Evolutionary conservation across 108 stramenopile genomes (phyloP).

Genomic region (Pseudonitzschia delicatissima): DNA sequence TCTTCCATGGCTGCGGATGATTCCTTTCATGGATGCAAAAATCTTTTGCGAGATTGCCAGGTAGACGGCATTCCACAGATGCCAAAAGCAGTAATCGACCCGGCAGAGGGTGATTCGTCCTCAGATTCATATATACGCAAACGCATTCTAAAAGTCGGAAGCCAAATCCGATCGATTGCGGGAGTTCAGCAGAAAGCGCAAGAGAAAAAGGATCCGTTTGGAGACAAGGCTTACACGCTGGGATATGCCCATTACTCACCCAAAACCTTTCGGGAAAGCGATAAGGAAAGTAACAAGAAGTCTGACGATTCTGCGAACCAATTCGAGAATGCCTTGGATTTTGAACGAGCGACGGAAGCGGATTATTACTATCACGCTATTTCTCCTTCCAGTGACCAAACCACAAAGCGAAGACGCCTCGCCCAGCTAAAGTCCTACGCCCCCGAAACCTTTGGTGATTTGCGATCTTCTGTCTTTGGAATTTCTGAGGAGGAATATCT

Average conservation of each 20-base stretch:
- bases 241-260: constrained; percentile 10
- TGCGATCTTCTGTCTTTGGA: constrained; percentile 62
- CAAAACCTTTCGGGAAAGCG: neutral
- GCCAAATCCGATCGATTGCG: too few species aligned
- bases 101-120: too few species aligned
- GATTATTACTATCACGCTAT: constrained; percentile 8
- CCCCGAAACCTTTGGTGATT: constrained; percentile 57
- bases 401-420: neutral
- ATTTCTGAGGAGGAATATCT: constrained; percentile 55
- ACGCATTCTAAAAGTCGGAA: too few species aligned
- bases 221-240: neutral
- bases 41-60: neutral
- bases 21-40: constrained; percentile 11
- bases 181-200: too few species aligned
- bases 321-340: neutral
- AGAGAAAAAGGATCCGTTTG: constrained; percentile 12
- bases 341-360: constrained; percentile 12
- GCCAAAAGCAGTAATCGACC: too few species aligned
- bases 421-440: constrained; percentile 54
- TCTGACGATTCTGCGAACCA: neutral
- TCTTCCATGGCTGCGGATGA: neutral
- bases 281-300: neutral
- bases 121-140: too few species aligned
- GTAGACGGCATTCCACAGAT: too few species aligned
- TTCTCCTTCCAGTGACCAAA: neutral